Evolutionary conservation across 75 land plant species (phyloP).

Genomic region (Pinus tabuliformis): DNA sequence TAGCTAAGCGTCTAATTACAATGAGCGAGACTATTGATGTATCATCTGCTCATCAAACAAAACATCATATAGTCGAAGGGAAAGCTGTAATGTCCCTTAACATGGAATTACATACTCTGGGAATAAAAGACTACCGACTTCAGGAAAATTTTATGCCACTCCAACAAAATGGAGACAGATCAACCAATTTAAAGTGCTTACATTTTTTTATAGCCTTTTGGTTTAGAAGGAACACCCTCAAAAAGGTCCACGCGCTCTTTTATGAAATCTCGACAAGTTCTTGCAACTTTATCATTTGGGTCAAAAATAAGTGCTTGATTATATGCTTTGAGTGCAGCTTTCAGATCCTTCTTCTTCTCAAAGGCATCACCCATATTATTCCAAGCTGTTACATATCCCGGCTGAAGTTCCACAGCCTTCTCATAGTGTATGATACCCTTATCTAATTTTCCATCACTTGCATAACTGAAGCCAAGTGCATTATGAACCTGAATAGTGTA

Average conservation of each 20-base stretch:
- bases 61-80: no score
- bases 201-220: conserved; percentile 12
- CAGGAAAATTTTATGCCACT: background rate
- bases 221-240: conserved; percentile 71
- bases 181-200: background rate
- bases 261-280: conserved; percentile 58
- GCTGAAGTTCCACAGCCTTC: conserved; percentile 89
- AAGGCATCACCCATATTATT: conserved; percentile 97
- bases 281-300: conserved; percentile 84
- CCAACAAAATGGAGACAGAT: background rate
- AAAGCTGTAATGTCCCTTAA: no score
- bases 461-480: conserved; percentile 90
- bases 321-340: conserved; percentile 77
- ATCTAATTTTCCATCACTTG: conserved; percentile 77
- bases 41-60: no score
- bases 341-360: conserved; percentile 80
- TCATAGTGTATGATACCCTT: conserved; percentile 81
- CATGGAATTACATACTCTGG: no score
- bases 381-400: conserved; percentile 98
- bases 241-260: conserved; percentile 56
- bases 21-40: no score
- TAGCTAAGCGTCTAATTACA: no score
- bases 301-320: conserved; percentile 93
- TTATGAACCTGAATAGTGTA: conserved; percentile 75
- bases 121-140: background rate